Percentiles rank a stretch among this genome's conserved stretches.
These are phyloP conservation scores for Polychytrium aggregatum DNA, from an alignment of 192 early-diverging fungal genomes.

Conservation along the genomic window DNA sequence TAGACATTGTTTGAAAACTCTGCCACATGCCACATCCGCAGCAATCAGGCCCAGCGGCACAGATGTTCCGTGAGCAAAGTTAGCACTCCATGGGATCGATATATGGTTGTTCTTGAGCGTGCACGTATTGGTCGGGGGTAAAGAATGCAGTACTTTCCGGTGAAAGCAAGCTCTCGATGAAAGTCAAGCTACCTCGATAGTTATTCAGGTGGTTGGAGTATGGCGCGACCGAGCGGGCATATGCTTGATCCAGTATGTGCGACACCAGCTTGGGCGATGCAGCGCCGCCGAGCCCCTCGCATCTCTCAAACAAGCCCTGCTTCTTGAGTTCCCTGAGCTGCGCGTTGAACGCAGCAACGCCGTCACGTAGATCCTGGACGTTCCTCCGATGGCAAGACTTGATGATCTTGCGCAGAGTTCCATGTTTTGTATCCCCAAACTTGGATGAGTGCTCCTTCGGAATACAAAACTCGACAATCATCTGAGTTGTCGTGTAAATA, in stretches of 20 bases:
- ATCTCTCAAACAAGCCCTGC: conserved; percentile 19
- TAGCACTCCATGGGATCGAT: no score
- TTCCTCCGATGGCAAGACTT: conserved; percentile 65
- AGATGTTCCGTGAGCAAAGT: no score
- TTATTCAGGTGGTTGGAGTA: conserved; percentile 58
- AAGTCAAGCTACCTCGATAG: conserved; percentile 44
- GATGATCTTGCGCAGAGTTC: conserved; percentile 62
- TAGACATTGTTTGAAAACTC: conserved; percentile 93
- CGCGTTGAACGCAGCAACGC: conserved; percentile 62
- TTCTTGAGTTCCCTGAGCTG: conserved; percentile 36
- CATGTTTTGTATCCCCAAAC: conserved; percentile 55
- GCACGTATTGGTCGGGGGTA: not conserved
- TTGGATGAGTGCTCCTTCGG: conserved; percentile 21
- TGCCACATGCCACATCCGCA: no score
- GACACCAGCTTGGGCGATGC: conserved; percentile 57
- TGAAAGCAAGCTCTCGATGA: no score
- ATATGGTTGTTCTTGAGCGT: no score
- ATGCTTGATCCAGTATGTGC: conserved; percentile 79
- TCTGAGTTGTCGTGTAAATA: conserved; percentile 53
- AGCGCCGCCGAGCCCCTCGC: conserved; percentile 15
- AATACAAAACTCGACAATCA: conserved; percentile 54
- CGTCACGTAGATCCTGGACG: conserved; percentile 51
- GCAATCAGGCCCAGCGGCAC: no score
- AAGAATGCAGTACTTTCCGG: not conserved
- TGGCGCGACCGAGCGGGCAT: conserved; percentile 76